Evolutionary conservation across 116 monocot genomes (phyloP), one percentile per base, ranked within the genome.

Genomic region (Thalassia testudinum): DNA sequence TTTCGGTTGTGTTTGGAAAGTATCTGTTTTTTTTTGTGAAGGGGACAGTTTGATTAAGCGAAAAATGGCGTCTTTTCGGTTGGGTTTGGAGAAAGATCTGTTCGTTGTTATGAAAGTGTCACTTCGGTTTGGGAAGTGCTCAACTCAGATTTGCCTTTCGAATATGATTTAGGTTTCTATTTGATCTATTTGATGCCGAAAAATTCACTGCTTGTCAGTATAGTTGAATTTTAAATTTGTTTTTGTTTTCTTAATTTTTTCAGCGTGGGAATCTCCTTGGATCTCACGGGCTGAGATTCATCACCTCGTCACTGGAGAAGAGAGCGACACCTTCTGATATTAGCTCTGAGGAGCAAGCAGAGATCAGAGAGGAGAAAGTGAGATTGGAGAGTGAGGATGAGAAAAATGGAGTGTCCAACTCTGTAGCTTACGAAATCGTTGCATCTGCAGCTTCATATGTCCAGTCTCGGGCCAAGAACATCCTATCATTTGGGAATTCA

Each of bases 271-370:
- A 61, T 27, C 79, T 85, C 44, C 77, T 77, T 0, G 70, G 64
- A 49, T 21, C 57, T 49, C 75, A 70, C 47, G 73, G 80, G 16
- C 53, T 89, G 19, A 64, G 59, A 1, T 77, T 74, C 26, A 68
- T 97, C 12, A 82, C 85, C 38, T 97, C 97, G 6, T 97, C 97
- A 37, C 21, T 85, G 52, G 82, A 85, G 37, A 79, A 72, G 62
- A 85, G 66, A 59, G 64, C 42, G 57, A 40, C 40, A 14, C 11
- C 14, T 40, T 40, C 40, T 40, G 14, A 40, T 40, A 40, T 8
- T 14, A 40, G 14, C 40, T 45, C 45, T 5, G 18, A 45, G 45
- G 45, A 7, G 15, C 13, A 34, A 37, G 52, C 44, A 16, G 25
- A 24, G 28, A 12, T 10, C 21, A 25, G 8, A 2, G 56, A 27